These are phyloP conservation scores for Fusarium beomiforme DNA, from an alignment of 2,329 filamentous ascomycete species.

Conservation along the genomic window DNA sequence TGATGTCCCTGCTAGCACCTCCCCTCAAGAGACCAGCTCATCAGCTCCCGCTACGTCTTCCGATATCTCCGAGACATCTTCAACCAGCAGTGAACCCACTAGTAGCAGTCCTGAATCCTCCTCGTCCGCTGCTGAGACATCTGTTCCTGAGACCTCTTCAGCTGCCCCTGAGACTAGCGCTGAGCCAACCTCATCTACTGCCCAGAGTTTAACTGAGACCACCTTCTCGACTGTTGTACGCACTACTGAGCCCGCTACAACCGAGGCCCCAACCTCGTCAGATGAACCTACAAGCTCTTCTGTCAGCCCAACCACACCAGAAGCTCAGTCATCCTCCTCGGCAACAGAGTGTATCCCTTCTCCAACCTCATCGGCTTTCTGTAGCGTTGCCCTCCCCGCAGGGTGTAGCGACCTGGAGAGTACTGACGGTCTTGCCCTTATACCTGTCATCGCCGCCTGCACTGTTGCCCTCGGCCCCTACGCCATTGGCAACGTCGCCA, in stretches of 20 bases:
- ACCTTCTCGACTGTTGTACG: too few species aligned
- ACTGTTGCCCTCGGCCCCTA: not conserved
- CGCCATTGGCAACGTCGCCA: not conserved
- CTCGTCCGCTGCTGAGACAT: not conserved
- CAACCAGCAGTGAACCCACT: too few species aligned
- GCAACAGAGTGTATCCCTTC: not conserved
- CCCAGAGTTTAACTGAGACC: too few species aligned
- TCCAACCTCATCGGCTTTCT: not conserved
- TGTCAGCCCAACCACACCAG: not conserved
- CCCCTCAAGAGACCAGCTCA: too few species aligned
- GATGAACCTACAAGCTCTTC: not conserved
- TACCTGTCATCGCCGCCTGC: not conserved
- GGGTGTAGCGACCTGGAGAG: not conserved
- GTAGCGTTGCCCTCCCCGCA: not conserved
- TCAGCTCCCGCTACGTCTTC: too few species aligned
- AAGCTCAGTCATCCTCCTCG: not conserved
- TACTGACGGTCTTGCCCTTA: not conserved
- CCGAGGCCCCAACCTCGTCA: not conserved
- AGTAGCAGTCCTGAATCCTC: too few species aligned
- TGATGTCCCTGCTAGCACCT: too few species aligned
- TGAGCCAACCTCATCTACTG: not conserved
- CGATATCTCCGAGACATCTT: too few species aligned
- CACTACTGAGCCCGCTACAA: not conserved
- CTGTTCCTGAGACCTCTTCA: not conserved
- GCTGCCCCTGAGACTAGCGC: not conserved